These are phyloP conservation scores for Aspergillus versicolor DNA, from an alignment of 2,329 filamentous ascomycete species.

Conservation along the genomic window DNA sequence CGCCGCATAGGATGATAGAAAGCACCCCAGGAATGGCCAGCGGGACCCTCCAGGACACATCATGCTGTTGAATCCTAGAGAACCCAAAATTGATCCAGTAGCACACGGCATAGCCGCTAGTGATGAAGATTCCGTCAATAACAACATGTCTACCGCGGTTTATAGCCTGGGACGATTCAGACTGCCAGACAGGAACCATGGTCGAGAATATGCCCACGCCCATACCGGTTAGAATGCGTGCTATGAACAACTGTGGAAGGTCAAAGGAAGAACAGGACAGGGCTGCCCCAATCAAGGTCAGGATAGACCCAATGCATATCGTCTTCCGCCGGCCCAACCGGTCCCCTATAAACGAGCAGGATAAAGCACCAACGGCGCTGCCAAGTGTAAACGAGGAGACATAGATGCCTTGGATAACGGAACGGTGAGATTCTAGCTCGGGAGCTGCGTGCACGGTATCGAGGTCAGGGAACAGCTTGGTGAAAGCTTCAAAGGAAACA, in stretches of 20 bases:
- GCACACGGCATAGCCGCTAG: neutral
- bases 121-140: neutral
- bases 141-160: neutral
- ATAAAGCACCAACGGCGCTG: neutral
- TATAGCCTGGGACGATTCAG: neutral
- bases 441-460: neutral
- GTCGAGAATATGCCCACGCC: neutral
- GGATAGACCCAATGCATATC: neutral
- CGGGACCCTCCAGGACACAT: neutral
- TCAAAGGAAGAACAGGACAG: neutral
- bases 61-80: neutral
- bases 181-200: neutral
- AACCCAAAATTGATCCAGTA: neutral
- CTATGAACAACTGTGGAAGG: neutral
- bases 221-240: neutral
- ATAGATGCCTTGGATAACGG: neutral
- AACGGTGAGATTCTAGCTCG: neutral
- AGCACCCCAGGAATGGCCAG: neutral
- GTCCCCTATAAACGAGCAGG: neutral
- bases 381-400: neutral
- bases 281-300: neutral
- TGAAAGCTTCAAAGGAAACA: neutral
- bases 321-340: neutral
- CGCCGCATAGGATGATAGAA: slow-evolving; percentile 16
- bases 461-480: neutral